Base-by-base conservation (phyloP, 106 monocot species). In the Phalaenopsis equestris region DNA sequence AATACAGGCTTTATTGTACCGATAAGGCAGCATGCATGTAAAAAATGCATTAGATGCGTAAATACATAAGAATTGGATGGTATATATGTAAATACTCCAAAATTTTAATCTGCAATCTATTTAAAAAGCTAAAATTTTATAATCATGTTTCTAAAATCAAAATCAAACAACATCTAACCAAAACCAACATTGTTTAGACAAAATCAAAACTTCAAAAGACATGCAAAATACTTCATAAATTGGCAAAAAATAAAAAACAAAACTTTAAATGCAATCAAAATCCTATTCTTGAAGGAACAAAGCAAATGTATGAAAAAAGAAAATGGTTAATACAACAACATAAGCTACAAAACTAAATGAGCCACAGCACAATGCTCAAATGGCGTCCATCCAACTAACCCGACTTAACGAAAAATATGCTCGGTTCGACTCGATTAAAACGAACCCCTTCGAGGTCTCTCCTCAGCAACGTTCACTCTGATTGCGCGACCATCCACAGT, bases 401-500 rank as follows among this genome's bases (percentile, higher is more conserved):
- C 12, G 8, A 49, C 3, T 30, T 47, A 30, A 30, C 30, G 21
- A 8, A 19, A 48, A 14, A 24, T 1, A 76, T 76, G 6, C 49
- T 23, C 49, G 43, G 6, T 52, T 47, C 52, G 30, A 10, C 49
- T 49, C 47, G 12, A 48, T 21, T 75, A 90, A 65, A 79, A 85
- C 0, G 67, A 47, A 42, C 80, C 72, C 2, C 88, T 87, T 0
- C 89, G 64, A 18, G 84, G 92, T 64, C 89, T 86, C 75, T 91
- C 87, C 79, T 96, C 95, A 0, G 95, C 95, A 61, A 89, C 72
- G 43, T 88, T 93, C 64, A 96, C 95, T 82, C 93, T 75, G 24
- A 96, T 41, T 4, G 95, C 79, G 9, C 95, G 79, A 0, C 93
- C 95, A 79, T 93, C 93, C 88, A 96, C 80, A 77, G 78, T 83